Conservation (phyloP, 73 alveolate genomes). For the Tetrahymena thermophila region DNA sequence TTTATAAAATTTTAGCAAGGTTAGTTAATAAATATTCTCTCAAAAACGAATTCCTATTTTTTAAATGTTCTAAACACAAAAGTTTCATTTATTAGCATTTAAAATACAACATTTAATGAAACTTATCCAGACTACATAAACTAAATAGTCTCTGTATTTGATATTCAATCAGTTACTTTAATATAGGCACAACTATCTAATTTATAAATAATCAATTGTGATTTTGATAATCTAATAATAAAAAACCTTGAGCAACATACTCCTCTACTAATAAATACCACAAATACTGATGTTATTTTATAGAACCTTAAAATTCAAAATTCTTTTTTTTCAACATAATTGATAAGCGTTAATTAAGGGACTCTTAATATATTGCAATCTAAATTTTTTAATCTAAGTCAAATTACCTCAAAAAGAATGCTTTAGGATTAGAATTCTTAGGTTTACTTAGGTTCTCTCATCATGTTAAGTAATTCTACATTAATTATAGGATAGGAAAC, state of each 20-base stretch:
- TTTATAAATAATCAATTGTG: not conserved
- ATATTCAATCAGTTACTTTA: not conserved
- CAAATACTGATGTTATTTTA: not conserved
- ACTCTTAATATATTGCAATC: not conserved
- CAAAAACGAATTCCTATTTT: not conserved
- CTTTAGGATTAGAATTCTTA: not conserved
- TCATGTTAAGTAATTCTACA: not conserved
- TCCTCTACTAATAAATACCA: not conserved
- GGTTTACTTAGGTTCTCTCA: not conserved
- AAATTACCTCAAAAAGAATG: not conserved
- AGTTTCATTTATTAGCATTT: too few relatives aligned
- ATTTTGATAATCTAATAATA: too few relatives aligned
- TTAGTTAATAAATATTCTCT: not conserved
- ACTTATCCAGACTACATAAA: not conserved
- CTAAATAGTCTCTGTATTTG: not conserved
- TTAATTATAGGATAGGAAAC: not conserved
- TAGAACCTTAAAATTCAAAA: not conserved
- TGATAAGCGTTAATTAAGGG: not conserved
- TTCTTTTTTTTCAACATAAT: not conserved
- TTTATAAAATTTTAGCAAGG: not conserved
- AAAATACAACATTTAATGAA: not conserved
- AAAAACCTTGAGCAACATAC: too few relatives aligned
- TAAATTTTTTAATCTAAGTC: not conserved
- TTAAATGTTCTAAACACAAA: not conserved
- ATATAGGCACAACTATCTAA: not conserved